Conservation (phyloP, 805 yeast species). For the Kluyveromyces wickerhamii region DNA sequence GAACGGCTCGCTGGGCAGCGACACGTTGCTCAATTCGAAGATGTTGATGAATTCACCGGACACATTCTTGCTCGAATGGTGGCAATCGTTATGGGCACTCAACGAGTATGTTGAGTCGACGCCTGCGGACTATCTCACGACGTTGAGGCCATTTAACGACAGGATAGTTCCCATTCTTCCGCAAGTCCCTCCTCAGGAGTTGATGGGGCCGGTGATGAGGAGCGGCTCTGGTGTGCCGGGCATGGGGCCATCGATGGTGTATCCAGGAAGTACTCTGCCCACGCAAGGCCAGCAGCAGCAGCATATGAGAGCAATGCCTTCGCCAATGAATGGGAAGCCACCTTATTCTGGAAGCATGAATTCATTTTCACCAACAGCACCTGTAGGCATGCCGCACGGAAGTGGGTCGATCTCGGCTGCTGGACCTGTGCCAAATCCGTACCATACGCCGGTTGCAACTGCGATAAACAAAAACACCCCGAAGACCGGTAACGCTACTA, state of each 20-base stretch:
- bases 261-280: not conserved
- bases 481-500: not conserved
- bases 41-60: conserved; percentile 38
- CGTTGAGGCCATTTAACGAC: conserved; percentile 11
- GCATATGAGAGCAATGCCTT: conserved; percentile 1
- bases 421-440: not conserved
- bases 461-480: not conserved
- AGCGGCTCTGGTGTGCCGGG: not conserved
- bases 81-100: conserved; percentile 44
- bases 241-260: not conserved
- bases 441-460: not conserved
- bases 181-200: conserved; percentile 7
- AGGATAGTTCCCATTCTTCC: conserved; percentile 17
- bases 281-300: conserved; percentile 4
- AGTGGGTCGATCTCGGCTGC: not conserved
- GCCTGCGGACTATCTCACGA: conserved; percentile 21
- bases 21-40: conserved; percentile 28
- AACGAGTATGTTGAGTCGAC: conserved; percentile 37
- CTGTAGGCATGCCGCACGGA: not conserved
- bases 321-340: not conserved
- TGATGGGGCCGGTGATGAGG: not conserved
- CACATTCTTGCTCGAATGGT: conserved; percentile 49
- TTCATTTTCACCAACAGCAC: not conserved
- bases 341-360: not conserved
- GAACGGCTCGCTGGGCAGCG: conserved; percentile 9